phyloP scores from a whole-genome alignment of 768 basidiomycete genomes.

The Termitomyces sp. region DNA sequence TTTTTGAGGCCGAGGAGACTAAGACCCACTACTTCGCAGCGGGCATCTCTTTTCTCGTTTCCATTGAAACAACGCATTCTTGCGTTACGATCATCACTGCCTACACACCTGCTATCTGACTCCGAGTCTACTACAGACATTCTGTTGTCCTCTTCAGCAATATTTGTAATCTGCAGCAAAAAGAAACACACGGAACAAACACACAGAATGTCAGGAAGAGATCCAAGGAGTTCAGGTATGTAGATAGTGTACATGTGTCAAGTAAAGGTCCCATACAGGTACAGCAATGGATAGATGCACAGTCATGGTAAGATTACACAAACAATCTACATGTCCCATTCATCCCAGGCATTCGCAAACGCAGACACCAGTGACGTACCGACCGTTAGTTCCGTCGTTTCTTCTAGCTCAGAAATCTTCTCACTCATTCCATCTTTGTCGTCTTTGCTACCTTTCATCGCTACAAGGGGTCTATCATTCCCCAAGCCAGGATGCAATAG shows the following conservation, averaged over 20 bases:
- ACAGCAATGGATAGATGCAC: not conserved
- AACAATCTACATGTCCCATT: conserved; percentile 60
- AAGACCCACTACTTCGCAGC: too few species aligned
- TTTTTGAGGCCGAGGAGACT: too few species aligned
- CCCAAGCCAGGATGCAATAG: conserved; percentile 49
- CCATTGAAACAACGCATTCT: too few species aligned
- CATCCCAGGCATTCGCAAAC: conserved; percentile 55
- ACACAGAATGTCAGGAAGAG: too few species aligned
- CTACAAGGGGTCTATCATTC: conserved; percentile 55
- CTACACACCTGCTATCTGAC: too few species aligned
- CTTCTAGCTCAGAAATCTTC: conserved; percentile 62
- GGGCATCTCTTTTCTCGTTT: too few species aligned
- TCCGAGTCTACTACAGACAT: too few species aligned
- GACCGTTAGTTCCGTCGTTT: conserved; percentile 56
- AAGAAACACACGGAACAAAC: too few species aligned
- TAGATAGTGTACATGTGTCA: not conserved
- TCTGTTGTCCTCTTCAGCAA: too few species aligned
- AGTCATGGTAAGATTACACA: not conserved
- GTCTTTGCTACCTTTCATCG: conserved; percentile 58
- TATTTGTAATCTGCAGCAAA: too few species aligned
- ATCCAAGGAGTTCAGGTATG: too few species aligned
- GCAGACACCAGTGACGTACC: conserved; percentile 30
- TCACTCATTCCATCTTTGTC: conserved; percentile 58
- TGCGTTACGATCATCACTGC: too few species aligned
- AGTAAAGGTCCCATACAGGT: not conserved